Evolutionary conservation across 108 stramenopile species (phyloP), one percentile per base, ranked within the genome.

Genomic region (Seminavis robusta): DNA sequence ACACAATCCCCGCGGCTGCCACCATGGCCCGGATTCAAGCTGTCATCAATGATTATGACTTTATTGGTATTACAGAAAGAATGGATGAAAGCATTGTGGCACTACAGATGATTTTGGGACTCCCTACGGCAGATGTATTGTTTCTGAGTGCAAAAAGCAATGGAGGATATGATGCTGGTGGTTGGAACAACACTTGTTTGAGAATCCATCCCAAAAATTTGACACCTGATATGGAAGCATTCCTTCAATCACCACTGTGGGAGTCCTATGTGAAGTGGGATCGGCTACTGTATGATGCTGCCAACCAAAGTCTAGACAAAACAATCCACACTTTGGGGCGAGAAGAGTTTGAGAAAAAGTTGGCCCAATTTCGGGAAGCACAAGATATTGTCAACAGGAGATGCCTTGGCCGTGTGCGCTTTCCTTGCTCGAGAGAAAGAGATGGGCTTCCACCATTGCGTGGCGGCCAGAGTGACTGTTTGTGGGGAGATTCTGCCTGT

Each of bases 31-130:
- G n/a, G 26, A 4, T 61, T 19, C 20, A 61, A 15, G 20, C 31
- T 17, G 66, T 77, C n/a, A 28, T 80, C 0, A 23, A 60, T 19
- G 62, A 59, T 10, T 76, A 80, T 59, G 71, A 80, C 41, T 80
- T 80, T 57, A 61, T 80, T 45, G 79, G 48, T 11, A 43, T 80
- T 2, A 60, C 52, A 27, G 74, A 76, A 65, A 65, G 79, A 26
- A 47, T 80, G 37, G 71, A 76, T 34, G 78, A 79, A 48, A 67
- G 65, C 4, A 8, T 74, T 16, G 78, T 70, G 21, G 73, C 45
- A 10, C 29, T 79, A 30, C 15, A 34, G 23, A 31, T 79, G 49
- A 33, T 79, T 9, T 63, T 46, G 51, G 44, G 56, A 37, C 19
- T 76, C 4, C 11, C 53, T 6, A n/a, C 40, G 33, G 43, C 45